A percentile compares a stretch with the other conserved stretches of the same genome.
These are phyloP conservation scores for Lasiosphaeria ovina DNA, from an alignment of 495 filamentous ascomycete species.

Conservation along the genomic window DNA sequence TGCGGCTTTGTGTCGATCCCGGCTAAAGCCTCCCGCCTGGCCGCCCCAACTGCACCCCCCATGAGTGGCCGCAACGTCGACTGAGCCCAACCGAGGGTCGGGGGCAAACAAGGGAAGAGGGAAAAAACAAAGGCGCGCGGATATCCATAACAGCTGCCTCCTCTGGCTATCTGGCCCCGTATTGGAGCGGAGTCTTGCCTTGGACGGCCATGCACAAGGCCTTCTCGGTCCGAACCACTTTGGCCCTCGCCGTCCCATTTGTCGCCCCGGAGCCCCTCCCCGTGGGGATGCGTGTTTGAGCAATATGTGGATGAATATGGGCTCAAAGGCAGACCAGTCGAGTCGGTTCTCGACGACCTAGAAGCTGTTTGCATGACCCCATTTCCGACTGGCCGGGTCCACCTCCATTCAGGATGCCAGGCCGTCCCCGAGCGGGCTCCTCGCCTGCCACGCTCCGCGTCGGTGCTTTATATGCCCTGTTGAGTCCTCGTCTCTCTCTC, in stretches of 20 bases:
- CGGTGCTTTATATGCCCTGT: background rate
- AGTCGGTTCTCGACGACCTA: background rate
- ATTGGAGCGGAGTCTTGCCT: background rate
- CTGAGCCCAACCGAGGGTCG: background rate
- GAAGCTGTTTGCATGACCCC: background rate
- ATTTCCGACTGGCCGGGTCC: constrained; percentile 6
- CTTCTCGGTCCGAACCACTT: background rate
- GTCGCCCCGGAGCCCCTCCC: background rate
- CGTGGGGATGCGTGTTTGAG: background rate
- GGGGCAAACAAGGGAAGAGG: background rate
- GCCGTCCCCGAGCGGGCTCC: background rate
- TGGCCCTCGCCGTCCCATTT: background rate
- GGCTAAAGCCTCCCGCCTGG: background rate
- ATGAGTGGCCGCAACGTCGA: background rate
- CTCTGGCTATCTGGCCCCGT: background rate
- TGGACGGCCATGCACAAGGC: background rate
- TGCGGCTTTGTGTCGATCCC: background rate
- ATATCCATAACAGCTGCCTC: too few relatives aligned
- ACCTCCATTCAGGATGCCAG: background rate
- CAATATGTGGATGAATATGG: constrained; percentile 8
- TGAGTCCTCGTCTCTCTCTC: background rate
- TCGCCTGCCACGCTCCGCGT: background rate
- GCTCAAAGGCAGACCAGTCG: background rate
- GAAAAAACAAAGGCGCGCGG: background rate
- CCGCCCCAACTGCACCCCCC: background rate